Base-by-base conservation (phyloP, 2,329 filamentous ascomycete species). In the Aspergillus puulaauensis region DNA sequence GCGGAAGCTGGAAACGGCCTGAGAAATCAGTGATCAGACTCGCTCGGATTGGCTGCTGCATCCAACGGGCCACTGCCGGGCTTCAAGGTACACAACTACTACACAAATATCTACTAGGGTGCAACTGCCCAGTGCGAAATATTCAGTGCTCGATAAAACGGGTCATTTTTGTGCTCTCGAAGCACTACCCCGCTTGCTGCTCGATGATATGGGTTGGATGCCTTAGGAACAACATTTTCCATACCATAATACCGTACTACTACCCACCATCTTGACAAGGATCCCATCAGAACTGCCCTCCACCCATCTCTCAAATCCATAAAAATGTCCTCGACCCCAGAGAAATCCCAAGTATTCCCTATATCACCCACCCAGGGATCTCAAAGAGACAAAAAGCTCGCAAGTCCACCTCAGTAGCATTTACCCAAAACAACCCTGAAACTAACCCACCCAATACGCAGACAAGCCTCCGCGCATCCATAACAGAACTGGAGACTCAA, bases 401-500 rank as follows among this genome's bases (percentile, higher is more conserved):
- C 70, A 61, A 41, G 61, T 67, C 17, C 6, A 23, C 11, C 33
- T 40, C 19, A 5, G 21, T 14, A 50, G 27, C 27, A 15, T 19
- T 21, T 12, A 35, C 37, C n/a, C 24, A 39, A 27, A 31, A 33
- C 15, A 50, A 35, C 23, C 17, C 35, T 4, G 11, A 23, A 35
- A 52, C 52, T 65, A 45, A 66, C 58, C 41, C 41, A 57, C 58
- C 41, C 41, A 57, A 46, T 9, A 43, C 24, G 11, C 24, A 73
- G 70, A 54, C 54, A 7, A 47, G 52, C 11, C 66, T 74, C 6
- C 64, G 55, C 17, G 46, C 56, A 39, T 67, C 68, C 21, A 68
- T 74, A 47, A 41, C 70, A 8, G 67, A 70, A 21, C 77, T 86
- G 44, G 75, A 82, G 70, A 66, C 75, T 12, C 82, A 80, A 52